Conservation (phyloP, 768 basidiomycete species). For the Mycena latifolia region DNA sequence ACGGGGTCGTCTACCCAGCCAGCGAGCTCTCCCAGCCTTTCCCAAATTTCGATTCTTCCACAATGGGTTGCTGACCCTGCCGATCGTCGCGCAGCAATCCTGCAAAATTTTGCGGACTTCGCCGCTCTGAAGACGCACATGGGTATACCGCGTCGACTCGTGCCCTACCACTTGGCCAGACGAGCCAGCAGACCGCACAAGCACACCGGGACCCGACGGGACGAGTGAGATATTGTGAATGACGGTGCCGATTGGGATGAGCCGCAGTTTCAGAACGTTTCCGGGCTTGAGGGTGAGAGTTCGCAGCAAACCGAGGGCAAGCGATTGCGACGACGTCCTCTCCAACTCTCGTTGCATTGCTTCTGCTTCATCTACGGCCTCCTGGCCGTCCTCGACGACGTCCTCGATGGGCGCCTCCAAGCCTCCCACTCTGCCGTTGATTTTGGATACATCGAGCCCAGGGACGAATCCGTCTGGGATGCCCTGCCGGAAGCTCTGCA, state of each 20-base stretch:
- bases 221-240: constrained; percentile 89
- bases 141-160: constrained; percentile 78
- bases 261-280: constrained; percentile 91
- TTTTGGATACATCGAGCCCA: constrained; percentile 49
- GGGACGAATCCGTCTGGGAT: constrained; percentile 83
- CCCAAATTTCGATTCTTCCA: constrained; percentile 89
- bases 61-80: constrained; percentile 90
- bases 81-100: constrained; percentile 89
- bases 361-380: constrained; percentile 37
- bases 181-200: constrained; percentile 92
- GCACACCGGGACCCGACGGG: constrained; percentile 80
- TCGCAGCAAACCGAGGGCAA: constrained; percentile 89
- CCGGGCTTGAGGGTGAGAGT: constrained; percentile 88
- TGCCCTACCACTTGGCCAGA: constrained; percentile 87
- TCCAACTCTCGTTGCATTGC: constrained; percentile 39
- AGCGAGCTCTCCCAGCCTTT: constrained; percentile 91
- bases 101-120: constrained; percentile 90
- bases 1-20: constrained; percentile 87
- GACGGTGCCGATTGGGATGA: constrained; percentile 93
- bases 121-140: constrained; percentile 90
- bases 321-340: constrained; percentile 62
- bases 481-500: constrained; percentile 88
- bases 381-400: constrained; percentile 28
- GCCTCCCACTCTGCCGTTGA: constrained; percentile 33
- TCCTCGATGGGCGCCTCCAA: constrained; percentile 25